A percentile compares a stretch with the other conserved stretches of the same genome.
These are phyloP conservation scores for Aureobasidium lini DNA, from an alignment of 2,329 filamentous ascomycete genomes.

Conservation along the genomic window DNA sequence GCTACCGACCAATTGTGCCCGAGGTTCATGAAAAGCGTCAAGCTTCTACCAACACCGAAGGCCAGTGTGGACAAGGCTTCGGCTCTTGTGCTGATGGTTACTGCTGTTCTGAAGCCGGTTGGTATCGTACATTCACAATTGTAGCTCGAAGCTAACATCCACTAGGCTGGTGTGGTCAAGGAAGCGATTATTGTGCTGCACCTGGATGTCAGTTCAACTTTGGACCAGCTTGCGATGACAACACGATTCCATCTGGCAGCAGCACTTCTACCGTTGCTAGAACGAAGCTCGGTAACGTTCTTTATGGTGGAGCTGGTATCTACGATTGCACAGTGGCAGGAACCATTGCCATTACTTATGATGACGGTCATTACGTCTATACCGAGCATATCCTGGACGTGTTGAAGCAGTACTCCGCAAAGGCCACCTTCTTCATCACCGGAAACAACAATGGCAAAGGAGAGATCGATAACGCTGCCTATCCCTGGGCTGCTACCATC, in stretches of 20 bases:
- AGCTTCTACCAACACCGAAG: slow-evolving; percentile 9
- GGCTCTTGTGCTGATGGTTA: slow-evolving; percentile 11
- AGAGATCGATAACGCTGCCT: slow-evolving; percentile 44
- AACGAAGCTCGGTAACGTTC: slow-evolving; percentile 45
- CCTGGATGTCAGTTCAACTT: slow-evolving; percentile 56
- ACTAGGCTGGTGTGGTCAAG: slow-evolving; percentile 39
- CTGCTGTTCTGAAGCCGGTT: slow-evolving; percentile 9
- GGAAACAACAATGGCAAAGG: slow-evolving; percentile 49
- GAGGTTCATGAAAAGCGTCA: neutral
- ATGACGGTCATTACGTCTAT: slow-evolving; percentile 71
- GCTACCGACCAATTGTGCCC: neutral
- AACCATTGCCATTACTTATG: slow-evolving; percentile 74
- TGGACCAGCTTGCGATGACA: slow-evolving; percentile 55
- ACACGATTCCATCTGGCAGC: slow-evolving; percentile 45
- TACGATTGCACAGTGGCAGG: slow-evolving; percentile 43
- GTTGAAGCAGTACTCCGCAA: slow-evolving; percentile 56
- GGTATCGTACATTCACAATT: neutral
- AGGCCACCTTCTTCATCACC: slow-evolving; percentile 84
- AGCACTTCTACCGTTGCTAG: slow-evolving; percentile 49
- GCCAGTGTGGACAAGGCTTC: slow-evolving; percentile 1
- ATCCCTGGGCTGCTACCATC: slow-evolving; percentile 43
- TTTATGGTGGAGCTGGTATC: slow-evolving; percentile 51
- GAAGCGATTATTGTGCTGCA: slow-evolving; percentile 49
- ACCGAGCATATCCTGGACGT: slow-evolving; percentile 63
- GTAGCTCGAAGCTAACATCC: neutral